A percentile compares a stretch with the other conserved stretches of the same genome.
Conservation (phyloP, 768 basidiomycete genomes). For the Leucocoprinus leucothites region DNA sequence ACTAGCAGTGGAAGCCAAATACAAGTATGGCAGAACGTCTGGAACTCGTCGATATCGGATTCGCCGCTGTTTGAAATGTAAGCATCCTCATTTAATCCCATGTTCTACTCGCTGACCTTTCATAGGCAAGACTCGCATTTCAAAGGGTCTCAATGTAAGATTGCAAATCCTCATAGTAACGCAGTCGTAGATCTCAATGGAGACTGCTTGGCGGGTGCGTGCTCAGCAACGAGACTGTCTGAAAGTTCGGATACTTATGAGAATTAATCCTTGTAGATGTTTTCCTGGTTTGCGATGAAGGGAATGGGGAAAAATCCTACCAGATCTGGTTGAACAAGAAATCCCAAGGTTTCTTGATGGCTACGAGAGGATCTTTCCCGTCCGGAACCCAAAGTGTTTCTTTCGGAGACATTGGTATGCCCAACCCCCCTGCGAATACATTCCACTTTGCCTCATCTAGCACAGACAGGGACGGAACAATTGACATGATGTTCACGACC, state of each 20-base stretch:
- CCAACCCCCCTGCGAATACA: background rate
- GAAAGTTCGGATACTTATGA: too few species aligned
- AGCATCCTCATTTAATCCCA: conserved; percentile 18
- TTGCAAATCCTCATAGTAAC: conserved; percentile 92
- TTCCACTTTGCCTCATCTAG: background rate
- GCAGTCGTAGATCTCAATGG: conserved; percentile 93
- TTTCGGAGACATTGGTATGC: conserved; percentile 87
- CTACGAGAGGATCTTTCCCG: conserved; percentile 68
- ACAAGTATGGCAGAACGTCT: conserved; percentile 78
- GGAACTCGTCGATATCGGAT: conserved; percentile 56
- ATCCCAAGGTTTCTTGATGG: conserved; percentile 65
- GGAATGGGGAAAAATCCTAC: conserved; percentile 55
- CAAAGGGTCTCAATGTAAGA: conserved; percentile 59
- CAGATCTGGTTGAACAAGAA: conserved; percentile 95
- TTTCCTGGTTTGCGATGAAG: conserved; percentile 82
- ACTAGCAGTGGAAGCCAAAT: conserved; percentile 38
- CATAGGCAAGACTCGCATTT: conserved; percentile 58
- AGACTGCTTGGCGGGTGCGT: conserved; percentile 85
- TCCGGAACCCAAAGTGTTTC: conserved; percentile 72
- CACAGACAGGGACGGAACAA: conserved; percentile 90
- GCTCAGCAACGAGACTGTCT: too few species aligned
- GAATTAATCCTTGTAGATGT: conserved; percentile 77
- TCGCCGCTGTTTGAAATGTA: conserved; percentile 68
- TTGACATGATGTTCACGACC: conserved; percentile 90
- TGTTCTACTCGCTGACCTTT: background rate